These are phyloP conservation scores for Verticillium longisporum DNA, from an alignment of 2,329 filamentous ascomycete genomes.

Conservation along the genomic window DNA sequence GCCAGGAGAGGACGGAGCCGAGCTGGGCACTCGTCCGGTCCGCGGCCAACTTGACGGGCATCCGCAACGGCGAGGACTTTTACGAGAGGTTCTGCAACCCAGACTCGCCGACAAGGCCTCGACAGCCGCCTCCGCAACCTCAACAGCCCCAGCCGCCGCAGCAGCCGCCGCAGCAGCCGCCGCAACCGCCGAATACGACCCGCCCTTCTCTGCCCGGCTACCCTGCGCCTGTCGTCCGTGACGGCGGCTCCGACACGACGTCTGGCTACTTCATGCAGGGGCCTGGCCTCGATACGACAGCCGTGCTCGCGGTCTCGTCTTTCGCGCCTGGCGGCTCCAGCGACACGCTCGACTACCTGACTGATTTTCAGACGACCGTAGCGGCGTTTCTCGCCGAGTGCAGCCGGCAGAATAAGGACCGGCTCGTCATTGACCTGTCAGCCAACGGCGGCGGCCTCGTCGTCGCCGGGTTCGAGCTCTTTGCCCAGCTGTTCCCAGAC, in stretches of 20 bases:
- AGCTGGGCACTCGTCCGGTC: conserved; percentile 16
- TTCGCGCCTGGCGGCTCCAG: conserved; percentile 16
- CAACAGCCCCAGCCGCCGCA: not conserved
- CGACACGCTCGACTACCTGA: conserved; percentile 16
- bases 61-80: conserved; percentile 25
- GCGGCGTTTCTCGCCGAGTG: conserved; percentile 16
- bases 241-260: conserved; percentile 18
- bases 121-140: not conserved
- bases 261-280: conserved; percentile 28
- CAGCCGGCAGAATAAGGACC: conserved; percentile 45
- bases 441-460: conserved; percentile 54
- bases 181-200: not conserved
- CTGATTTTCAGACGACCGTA: conserved; percentile 22
- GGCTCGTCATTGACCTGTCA: conserved; percentile 52
- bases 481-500: conserved; percentile 49
- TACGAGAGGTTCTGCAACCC: conserved; percentile 27
- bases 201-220: conserved; percentile 16
- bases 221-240: conserved; percentile 21
- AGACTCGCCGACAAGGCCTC: conserved; percentile 1
- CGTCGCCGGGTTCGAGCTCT: conserved; percentile 54
- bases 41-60: conserved; percentile 19
- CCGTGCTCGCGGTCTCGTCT: conserved; percentile 20
- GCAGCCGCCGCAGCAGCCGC: not conserved
- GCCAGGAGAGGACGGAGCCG: conserved; percentile 18
- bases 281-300: conserved; percentile 24